Conservation (phyloP, 352 stramenopile species). For the Phytophthora fragariae region DNA sequence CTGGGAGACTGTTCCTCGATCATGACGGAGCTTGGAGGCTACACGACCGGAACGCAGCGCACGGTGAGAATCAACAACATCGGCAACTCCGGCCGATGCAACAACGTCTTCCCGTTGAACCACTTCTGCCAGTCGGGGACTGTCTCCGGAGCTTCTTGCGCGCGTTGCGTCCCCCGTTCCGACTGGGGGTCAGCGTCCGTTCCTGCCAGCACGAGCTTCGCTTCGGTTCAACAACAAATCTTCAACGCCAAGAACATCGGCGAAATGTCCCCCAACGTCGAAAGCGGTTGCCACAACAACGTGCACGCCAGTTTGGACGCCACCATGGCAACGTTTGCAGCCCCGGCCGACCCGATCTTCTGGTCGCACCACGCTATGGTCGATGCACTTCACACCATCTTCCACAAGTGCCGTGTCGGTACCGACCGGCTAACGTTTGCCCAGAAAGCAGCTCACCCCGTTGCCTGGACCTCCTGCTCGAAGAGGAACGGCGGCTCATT, state of each 20-base stretch:
- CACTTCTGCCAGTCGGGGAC: constrained; percentile 62
- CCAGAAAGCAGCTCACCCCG: constrained; percentile 53
- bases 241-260: constrained; percentile 64
- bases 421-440: constrained; percentile 47
- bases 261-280: constrained; percentile 56
- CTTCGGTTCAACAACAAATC: constrained; percentile 56
- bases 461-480: constrained; percentile 64
- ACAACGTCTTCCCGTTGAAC: constrained; percentile 44
- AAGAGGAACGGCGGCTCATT: constrained; percentile 41
- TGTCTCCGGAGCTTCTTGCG: constrained; percentile 33
- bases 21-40: constrained; percentile 51
- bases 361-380: constrained; percentile 83
- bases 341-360: constrained; percentile 72
- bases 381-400: constrained; percentile 69
- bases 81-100: constrained; percentile 51
- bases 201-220: constrained; percentile 51
- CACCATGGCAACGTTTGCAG: constrained; percentile 62
- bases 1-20: constrained; percentile 60
- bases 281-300: constrained; percentile 71
- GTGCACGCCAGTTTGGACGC: constrained; percentile 58
- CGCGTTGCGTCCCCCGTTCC: constrained; percentile 59
- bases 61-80: constrained; percentile 62
- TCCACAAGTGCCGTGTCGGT: constrained; percentile 77
- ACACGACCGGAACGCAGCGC: constrained; percentile 28
- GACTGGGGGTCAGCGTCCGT: constrained; percentile 47